A percentile compares a stretch with the other conserved stretches of the same genome.
Conservation (phyloP, 1,139 yeast species). For the Candida gigantensis region DNA sequence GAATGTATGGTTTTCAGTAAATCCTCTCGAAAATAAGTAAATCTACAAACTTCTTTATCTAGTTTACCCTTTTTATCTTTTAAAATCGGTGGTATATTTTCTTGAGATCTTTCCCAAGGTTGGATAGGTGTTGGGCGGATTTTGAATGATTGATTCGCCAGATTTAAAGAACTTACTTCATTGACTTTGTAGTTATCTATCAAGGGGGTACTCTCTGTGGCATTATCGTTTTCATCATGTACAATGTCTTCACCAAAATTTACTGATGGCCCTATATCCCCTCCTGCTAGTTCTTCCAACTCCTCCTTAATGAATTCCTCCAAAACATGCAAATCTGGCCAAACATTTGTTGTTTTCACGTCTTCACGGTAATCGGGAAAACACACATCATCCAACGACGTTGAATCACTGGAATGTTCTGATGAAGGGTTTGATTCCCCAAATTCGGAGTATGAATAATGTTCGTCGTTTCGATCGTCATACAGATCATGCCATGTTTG, state of each 20-base stretch:
- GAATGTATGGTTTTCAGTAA: slow-evolving; percentile 87
- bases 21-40: slow-evolving; percentile 91
- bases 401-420: slow-evolving; percentile 68
- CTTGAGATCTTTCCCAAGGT: slow-evolving; percentile 66
- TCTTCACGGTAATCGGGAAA: slow-evolving; percentile 56
- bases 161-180: slow-evolving; percentile 59
- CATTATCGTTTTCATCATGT: slow-evolving; percentile 9
- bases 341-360: slow-evolving; percentile 28
- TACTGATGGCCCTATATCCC: slow-evolving; percentile 21
- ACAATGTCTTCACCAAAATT: slow-evolving; percentile 28
- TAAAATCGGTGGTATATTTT: slow-evolving; percentile 33
- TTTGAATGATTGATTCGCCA: slow-evolving; percentile 47
- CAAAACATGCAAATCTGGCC: slow-evolving; percentile 83
- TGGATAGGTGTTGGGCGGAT: slow-evolving; percentile 73
- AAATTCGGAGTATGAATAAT: slow-evolving; percentile 36
- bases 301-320: slow-evolving; percentile 80
- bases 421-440: slow-evolving; percentile 71
- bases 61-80: slow-evolving; percentile 17
- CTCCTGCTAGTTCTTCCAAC: slow-evolving; percentile 19
- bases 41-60: slow-evolving; percentile 48
- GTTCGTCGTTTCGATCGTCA: slow-evolving; percentile 20
- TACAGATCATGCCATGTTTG: slow-evolving; percentile 19
- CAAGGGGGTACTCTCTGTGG: slow-evolving; percentile 28
- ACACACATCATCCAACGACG: slow-evolving; percentile 86
- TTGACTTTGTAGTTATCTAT: slow-evolving; percentile 50